Evolutionary conservation across 2,329 filamentous ascomycete genomes (phyloP).

Genomic region (Botrytis medusae): DNA sequence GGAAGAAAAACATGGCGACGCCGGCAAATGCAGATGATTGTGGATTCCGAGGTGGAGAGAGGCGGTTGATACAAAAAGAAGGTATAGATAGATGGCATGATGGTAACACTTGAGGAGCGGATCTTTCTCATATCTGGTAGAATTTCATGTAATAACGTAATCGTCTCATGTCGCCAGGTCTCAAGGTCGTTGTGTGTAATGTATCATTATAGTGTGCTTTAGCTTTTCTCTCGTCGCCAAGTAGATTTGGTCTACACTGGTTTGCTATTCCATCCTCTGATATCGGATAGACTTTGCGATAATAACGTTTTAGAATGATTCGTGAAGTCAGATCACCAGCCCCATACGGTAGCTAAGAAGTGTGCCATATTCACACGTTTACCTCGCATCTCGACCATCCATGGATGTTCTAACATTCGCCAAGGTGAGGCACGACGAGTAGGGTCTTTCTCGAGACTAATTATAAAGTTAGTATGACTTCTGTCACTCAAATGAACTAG

Average conservation of each 20-base stretch:
- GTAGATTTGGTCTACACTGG: not conserved
- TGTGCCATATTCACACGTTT: conserved; percentile 98
- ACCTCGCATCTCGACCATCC: conserved; percentile 94
- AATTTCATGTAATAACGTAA: not conserved
- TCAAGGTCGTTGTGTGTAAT: conserved; percentile 6
- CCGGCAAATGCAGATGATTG: conserved; percentile 10
- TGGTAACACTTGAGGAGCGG: not conserved
- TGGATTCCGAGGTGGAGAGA: not conserved
- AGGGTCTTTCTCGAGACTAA: conserved; percentile 89
- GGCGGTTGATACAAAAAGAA: not conserved
- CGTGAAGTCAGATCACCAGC: conserved; percentile 59
- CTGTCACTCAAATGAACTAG: conserved; percentile 22
- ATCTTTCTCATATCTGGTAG: not conserved
- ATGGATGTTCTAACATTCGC: conserved; percentile 98
- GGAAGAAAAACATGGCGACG: not conserved
- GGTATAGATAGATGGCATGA: not conserved
- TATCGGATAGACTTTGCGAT: not conserved
- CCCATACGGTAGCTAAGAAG: conserved; percentile 94
- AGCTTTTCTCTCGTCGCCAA: not conserved
- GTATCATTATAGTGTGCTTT: not conserved
- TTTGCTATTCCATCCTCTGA: not conserved
- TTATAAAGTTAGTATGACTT: conserved; percentile 22
- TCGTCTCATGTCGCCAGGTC: conserved; percentile 1
- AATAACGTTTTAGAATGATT: not conserved
- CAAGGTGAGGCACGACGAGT: conserved; percentile 86